Percentiles rank a stretch among this genome's conserved stretches.
phyloP scores from a whole-genome alignment of 2,329 filamentous ascomycete species.

The Fusarium buxicola region DNA sequence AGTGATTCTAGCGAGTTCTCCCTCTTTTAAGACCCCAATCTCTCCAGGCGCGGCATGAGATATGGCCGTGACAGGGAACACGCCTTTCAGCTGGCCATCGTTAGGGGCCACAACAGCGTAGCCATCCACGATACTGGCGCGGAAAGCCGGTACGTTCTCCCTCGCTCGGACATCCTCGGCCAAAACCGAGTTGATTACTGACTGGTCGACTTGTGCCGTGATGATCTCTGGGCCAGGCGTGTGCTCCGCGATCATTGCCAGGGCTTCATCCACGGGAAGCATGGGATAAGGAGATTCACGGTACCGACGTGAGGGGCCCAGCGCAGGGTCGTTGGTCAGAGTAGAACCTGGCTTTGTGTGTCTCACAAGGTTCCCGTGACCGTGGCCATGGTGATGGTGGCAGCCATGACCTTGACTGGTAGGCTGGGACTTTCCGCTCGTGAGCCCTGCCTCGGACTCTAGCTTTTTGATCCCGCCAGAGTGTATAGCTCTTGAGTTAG shows the following conservation, averaged over 20 bases:
- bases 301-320: constrained; percentile 76
- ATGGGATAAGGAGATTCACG: constrained; percentile 92
- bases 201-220: constrained; percentile 69
- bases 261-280: constrained; percentile 85
- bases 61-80: constrained; percentile 87
- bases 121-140: constrained; percentile 96
- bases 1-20: constrained; percentile 89
- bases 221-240: constrained; percentile 73
- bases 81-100: constrained; percentile 75
- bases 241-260: constrained; percentile 77
- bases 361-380: constrained; percentile 73
- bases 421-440: constrained; percentile 46
- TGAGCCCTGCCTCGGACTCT: constrained; percentile 82
- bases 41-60: constrained; percentile 85
- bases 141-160: constrained; percentile 91
- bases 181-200: constrained; percentile 80
- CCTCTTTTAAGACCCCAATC: constrained; percentile 71
- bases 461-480: constrained; percentile 84
- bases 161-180: constrained; percentile 83
- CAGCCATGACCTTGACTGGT: constrained; percentile 62
- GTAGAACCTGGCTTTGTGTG: constrained; percentile 75
- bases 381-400: constrained; percentile 66
- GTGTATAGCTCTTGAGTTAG: constrained; percentile 83
- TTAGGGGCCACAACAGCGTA: constrained; percentile 83
- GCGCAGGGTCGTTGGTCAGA: constrained; percentile 69